Base-by-base conservation (phyloP, 371 early-diverging fungal species). In the Mortierella sp. region DNA sequence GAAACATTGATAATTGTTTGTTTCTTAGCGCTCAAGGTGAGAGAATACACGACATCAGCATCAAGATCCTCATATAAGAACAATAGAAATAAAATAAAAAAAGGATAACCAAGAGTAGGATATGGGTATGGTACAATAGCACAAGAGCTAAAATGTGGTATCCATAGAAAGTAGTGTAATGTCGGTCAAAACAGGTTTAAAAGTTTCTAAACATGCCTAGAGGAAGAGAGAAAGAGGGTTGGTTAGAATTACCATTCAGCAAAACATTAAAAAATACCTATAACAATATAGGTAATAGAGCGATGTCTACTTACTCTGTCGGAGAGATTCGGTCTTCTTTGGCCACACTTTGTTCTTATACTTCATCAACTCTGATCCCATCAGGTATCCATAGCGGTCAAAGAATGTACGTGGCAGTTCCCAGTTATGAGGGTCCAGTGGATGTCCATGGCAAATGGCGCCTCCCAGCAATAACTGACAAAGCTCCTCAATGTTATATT, bases 391-490 rank as follows among this genome's bases (percentile, higher is more conserved):
- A 61, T 83, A 90, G 29, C 87, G 86, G 45, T 73, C 83, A 83
- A 88, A 87, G 75, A 90, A 90, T 22, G 82, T 84, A 10, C 80
- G 73, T 0, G 89, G 88, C n/a, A 90, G 64, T 57, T 90, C 86
- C 89, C 89, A 90, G 53, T 84, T 87, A 37, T 85, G 85, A 23
- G 84, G 82, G 69, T 86, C 85, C 26, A 89, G 83, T n/a, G 90
- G 90, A 64, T 88, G 88, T 9, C 90, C 89, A 47, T 88, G 87
- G 53, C 86, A 89, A 8, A 85, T 77, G 1, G 89, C 86, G 13
- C 83, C 86, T 12, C 75, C 85, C 22, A 87, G 47, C 6, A 90
- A 64, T 72, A 89, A 70, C 28, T 84, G 78, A 66, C 88, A 88
- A 28, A 88, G 87, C 2, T 86, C 86, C 23, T 90, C 90, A 31